Conservation (phyloP, 805 yeast genomes). For the Vanderwaltozyma tropicalis region DNA sequence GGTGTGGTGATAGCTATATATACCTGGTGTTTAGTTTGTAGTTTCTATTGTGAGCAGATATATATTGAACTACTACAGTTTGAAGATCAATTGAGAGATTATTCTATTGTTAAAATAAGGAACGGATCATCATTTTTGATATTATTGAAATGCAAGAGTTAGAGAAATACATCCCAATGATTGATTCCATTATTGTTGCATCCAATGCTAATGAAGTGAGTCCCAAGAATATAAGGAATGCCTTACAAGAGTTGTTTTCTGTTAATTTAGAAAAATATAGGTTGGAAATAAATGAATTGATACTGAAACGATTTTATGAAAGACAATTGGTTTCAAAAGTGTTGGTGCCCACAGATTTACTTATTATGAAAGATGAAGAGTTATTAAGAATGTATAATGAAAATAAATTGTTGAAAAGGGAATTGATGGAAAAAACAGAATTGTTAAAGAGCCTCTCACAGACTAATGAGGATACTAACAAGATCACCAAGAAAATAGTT, state of each 20-base stretch:
- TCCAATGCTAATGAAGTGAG: conserved; percentile 61
- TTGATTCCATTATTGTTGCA: conserved; percentile 63
- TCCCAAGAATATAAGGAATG: conserved; percentile 58
- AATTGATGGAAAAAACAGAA: background rate
- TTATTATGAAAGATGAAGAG: conserved; percentile 35
- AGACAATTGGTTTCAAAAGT: conserved; percentile 29
- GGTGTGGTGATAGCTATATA: no score
- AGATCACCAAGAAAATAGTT: no score
- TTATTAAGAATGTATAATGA: conserved; percentile 2
- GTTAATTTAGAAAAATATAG: conserved; percentile 41
- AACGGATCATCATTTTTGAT: no score
- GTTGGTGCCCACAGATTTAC: conserved; percentile 25
- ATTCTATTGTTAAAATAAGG: no score
- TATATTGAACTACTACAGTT: no score
- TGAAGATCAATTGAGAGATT: no score
- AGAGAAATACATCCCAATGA: conserved; percentile 44
- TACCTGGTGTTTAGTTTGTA: no score
- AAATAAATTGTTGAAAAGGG: background rate
- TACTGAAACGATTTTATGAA: conserved; percentile 47
- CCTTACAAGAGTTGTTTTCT: conserved; percentile 58
- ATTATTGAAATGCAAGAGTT: conserved; percentile 2
- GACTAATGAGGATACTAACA: background rate
- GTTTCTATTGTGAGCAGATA: no score
- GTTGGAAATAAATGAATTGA: conserved; percentile 49
- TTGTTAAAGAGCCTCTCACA: background rate